Conservation (phyloP, 2,329 filamentous ascomycete genomes). For the Diplocarpon rosae region DNA sequence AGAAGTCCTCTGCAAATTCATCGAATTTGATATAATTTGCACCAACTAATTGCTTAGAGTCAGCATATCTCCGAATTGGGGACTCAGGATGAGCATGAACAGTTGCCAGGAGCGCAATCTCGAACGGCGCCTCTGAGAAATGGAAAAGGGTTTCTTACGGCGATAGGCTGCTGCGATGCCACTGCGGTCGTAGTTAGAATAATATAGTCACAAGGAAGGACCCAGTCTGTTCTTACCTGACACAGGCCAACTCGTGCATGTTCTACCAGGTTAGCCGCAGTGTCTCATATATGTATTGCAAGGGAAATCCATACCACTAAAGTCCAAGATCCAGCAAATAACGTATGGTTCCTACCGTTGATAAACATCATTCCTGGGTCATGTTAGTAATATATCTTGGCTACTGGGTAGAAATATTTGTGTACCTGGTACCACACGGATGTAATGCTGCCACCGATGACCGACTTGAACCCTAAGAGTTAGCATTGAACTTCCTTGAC, state of each 20-base stretch:
- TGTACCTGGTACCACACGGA: constrained; percentile 46
- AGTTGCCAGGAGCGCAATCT: not conserved
- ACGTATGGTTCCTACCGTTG: constrained; percentile 51
- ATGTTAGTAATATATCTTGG: not conserved
- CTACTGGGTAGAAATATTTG: not conserved
- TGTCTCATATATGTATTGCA: no score
- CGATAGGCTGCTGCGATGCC: constrained; percentile 62
- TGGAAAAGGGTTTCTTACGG: constrained; percentile 9
- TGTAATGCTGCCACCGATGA: constrained; percentile 50
- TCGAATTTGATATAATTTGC: constrained; percentile 53
- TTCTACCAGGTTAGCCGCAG: constrained; percentile 32
- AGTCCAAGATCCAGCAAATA: constrained; percentile 23
- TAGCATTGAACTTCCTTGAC: no score
- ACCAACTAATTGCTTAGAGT: constrained; percentile 35
- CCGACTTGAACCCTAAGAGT: constrained; percentile 22
- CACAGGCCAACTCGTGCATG: constrained; percentile 59
- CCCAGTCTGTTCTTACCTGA: constrained; percentile 25
- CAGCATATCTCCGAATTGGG: not conserved
- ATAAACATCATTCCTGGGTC: constrained; percentile 53
- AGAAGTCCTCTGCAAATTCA: constrained; percentile 37
- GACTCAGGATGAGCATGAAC: not conserved
- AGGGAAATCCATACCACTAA: constrained; percentile 19
- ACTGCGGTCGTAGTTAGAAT: constrained; percentile 18
- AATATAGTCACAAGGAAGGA: no score
- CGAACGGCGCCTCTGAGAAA: not conserved